Conservation (phyloP, 306 rosid species). For the Hippophae gyantsensis region DNA sequence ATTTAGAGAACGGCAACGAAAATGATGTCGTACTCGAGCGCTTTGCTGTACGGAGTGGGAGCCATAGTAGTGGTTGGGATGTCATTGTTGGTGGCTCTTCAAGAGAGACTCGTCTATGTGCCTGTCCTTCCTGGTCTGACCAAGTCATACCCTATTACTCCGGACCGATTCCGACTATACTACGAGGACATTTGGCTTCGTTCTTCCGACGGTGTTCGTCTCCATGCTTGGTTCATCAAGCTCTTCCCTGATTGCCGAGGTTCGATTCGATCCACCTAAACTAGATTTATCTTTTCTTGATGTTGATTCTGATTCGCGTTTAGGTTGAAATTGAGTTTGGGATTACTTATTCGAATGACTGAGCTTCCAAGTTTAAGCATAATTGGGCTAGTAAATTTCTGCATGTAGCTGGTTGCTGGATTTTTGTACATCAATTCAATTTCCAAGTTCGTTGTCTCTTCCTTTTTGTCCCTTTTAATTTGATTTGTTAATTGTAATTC, state of each 20-base stretch:
- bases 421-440: too few relatives aligned
- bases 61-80: constrained; percentile 78
- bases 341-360: too few relatives aligned
- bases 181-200: constrained; percentile 87
- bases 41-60: constrained; percentile 76
- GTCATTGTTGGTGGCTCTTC: constrained; percentile 88
- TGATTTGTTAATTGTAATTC: too few relatives aligned
- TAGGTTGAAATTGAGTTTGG: too few relatives aligned
- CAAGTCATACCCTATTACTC: constrained; percentile 71
- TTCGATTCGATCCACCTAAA: constrained; percentile 21
- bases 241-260: constrained; percentile 87
- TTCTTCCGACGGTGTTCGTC: constrained; percentile 87
- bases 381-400: too few relatives aligned
- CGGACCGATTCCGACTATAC: constrained; percentile 69
- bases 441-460: too few relatives aligned
- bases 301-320: too few relatives aligned
- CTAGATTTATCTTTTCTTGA: too few relatives aligned
- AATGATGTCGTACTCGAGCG: constrained; percentile 69
- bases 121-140: constrained; percentile 86
- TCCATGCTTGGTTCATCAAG: constrained; percentile 96
- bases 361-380: too few relatives aligned
- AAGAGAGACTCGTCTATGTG: constrained; percentile 84
- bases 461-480: too few relatives aligned
- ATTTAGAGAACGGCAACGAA: constrained; percentile 4
- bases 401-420: too few relatives aligned